These are phyloP conservation scores for Miamiensis avidus DNA, from an alignment of 169 alveolate species.

Conservation along the genomic window DNA sequence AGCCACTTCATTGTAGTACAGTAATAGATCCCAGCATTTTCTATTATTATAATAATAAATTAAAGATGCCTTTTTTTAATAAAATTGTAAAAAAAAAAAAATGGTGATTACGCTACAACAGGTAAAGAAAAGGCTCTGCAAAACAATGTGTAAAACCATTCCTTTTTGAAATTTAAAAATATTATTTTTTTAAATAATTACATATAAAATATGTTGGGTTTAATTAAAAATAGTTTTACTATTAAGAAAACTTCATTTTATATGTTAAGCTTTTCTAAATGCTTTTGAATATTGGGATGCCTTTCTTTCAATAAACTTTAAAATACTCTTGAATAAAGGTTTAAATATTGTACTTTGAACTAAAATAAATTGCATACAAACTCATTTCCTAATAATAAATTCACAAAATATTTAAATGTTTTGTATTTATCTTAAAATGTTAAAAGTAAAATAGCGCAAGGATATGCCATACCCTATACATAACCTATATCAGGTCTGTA, in stretches of 20 bases:
- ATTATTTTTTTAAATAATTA: too few relatives aligned
- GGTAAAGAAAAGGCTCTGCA: slow-evolving; percentile 23
- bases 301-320: background rate
- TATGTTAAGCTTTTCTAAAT: background rate
- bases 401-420: slow-evolving; percentile 14
- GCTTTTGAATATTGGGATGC: slow-evolving; percentile 11
- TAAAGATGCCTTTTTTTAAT: background rate
- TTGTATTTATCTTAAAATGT: slow-evolving; percentile 1
- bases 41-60: background rate
- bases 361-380: slow-evolving; percentile 12
- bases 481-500: slow-evolving; percentile 25
- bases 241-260: slow-evolving; percentile 15
- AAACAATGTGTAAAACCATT: slow-evolving; percentile 28
- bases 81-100: background rate
- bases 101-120: background rate
- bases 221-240: background rate
- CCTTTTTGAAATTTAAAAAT: background rate
- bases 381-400: background rate
- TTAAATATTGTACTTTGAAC: slow-evolving; percentile 8
- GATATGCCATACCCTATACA: slow-evolving; percentile 24
- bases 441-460: slow-evolving; percentile 3
- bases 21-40: slow-evolving; percentile 21
- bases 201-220: background rate
- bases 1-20: slow-evolving; percentile 1
- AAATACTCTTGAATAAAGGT: slow-evolving; percentile 6